Conservation (phyloP, 2,329 filamentous ascomycete genomes). For the Camptophora hylomeconis region DNA sequence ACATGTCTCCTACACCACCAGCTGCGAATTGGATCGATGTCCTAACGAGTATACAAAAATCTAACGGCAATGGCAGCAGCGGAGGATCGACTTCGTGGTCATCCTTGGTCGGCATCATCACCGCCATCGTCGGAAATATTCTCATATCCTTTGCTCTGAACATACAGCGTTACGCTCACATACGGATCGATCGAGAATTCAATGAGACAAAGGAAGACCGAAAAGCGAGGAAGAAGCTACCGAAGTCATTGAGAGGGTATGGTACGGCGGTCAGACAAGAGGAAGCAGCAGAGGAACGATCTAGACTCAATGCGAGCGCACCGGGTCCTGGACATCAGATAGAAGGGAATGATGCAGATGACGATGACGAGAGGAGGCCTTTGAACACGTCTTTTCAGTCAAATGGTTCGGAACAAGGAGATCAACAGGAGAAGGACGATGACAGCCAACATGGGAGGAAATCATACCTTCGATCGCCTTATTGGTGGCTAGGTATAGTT, state of each 20-base stretch:
- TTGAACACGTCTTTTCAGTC: slow-evolving; percentile 25
- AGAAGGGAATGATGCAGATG: slow-evolving; percentile 24
- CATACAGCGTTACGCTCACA: slow-evolving; percentile 90
- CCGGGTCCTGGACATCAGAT: slow-evolving; percentile 11
- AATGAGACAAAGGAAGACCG: slow-evolving; percentile 30
- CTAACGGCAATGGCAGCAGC: too few species aligned
- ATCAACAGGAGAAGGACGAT: slow-evolving; percentile 21
- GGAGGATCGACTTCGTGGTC: too few species aligned
- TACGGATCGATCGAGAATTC: slow-evolving; percentile 62
- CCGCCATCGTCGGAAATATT: slow-evolving; percentile 82
- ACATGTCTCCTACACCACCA: too few species aligned
- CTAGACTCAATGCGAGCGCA: slow-evolving; percentile 8
- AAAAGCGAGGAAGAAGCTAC: slow-evolving; percentile 2
- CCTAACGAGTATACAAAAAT: too few species aligned
- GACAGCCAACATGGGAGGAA: slow-evolving; percentile 37
- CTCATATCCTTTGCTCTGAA: slow-evolving; percentile 93
- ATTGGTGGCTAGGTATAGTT: slow-evolving; percentile 91
- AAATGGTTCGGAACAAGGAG: slow-evolving; percentile 19
- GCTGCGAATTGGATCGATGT: too few species aligned
- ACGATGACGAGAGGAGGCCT: slow-evolving; percentile 29
- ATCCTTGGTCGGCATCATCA: slow-evolving; percentile 85
- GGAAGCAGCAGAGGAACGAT: slow-evolving; percentile 11
- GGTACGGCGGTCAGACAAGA: slow-evolving; percentile 10
- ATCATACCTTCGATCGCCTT: slow-evolving; percentile 77
- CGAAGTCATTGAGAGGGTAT: slow-evolving; percentile 6